A percentile compares a stretch with the other conserved stretches of the same genome.
Conservation (phyloP, 2,329 filamentous ascomycete species). For the Intubia oerlemansii region DNA sequence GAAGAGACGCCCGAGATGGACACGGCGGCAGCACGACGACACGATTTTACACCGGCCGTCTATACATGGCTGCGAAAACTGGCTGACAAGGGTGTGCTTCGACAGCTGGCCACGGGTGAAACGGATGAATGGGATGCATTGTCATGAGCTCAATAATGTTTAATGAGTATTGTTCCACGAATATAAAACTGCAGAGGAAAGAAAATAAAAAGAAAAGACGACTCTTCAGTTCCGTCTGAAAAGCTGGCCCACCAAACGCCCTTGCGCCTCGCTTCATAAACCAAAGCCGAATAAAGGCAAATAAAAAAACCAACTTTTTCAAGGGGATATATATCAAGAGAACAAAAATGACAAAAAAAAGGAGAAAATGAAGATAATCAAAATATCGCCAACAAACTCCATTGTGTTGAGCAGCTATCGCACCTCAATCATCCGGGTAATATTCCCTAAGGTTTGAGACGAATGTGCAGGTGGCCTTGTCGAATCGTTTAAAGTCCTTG, state of each 20-base stretch:
- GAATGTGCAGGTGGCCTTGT: constrained; percentile 43
- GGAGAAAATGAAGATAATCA: background rate
- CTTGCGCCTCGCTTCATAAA: too few species aligned
- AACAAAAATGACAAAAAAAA: background rate
- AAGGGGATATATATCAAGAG: background rate
- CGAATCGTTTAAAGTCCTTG: constrained; percentile 75
- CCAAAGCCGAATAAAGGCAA: too few species aligned
- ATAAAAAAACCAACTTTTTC: too few species aligned
- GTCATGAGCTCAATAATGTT: too few species aligned
- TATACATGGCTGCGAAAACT: constrained; percentile 48
- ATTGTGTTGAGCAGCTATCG: background rate
- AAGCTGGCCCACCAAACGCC: too few species aligned
- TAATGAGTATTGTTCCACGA: too few species aligned
- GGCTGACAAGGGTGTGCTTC: constrained; percentile 41
- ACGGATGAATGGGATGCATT: too few species aligned
- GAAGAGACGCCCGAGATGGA: constrained; percentile 20
- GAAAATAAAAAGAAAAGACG: too few species aligned
- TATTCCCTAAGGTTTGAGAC: constrained; percentile 63
- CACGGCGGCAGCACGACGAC: constrained; percentile 31
- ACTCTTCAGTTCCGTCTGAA: too few species aligned
- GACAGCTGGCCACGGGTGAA: constrained; percentile 12
- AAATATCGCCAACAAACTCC: background rate
- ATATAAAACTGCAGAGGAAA: too few species aligned
- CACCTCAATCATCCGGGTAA: constrained; percentile 73
- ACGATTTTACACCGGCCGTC: constrained; percentile 49